These are phyloP conservation scores for Hypericum perforatum DNA, from an alignment of 345 rosid species.

Conservation along the genomic window DNA sequence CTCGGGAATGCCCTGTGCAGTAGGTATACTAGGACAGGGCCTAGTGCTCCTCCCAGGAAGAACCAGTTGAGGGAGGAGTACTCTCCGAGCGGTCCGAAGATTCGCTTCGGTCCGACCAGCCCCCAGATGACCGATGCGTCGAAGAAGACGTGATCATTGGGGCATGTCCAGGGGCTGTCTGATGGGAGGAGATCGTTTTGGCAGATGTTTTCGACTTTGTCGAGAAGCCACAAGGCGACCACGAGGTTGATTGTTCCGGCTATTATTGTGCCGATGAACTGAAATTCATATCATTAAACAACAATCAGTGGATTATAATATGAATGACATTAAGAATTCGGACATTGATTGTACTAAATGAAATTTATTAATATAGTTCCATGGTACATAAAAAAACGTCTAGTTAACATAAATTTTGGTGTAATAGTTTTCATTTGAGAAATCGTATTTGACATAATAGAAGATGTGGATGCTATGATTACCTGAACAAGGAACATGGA, in stretches of 20 bases:
- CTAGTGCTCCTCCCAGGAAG: constrained; percentile 26
- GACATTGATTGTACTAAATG: too few relatives aligned
- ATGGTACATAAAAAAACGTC: too few relatives aligned
- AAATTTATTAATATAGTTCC: too few relatives aligned
- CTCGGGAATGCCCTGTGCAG: constrained; percentile 22
- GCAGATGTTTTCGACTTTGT: constrained; percentile 18
- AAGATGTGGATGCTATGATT: not conserved
- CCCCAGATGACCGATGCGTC: constrained; percentile 37
- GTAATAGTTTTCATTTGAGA: too few relatives aligned
- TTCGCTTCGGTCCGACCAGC: constrained; percentile 24
- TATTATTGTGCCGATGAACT: constrained; percentile 30
- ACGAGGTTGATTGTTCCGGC: constrained; percentile 26
- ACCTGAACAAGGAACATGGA: constrained; percentile 38
- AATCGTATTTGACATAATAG: too few relatives aligned
- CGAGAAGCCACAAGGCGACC: constrained; percentile 33
- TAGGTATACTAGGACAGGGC: constrained; percentile 20
- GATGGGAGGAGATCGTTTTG: constrained; percentile 13
- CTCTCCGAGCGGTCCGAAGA: constrained; percentile 23
- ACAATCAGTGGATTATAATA: too few relatives aligned
- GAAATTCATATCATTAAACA: not conserved
- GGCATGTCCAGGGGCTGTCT: constrained; percentile 31
- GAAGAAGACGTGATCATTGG: constrained; percentile 22
- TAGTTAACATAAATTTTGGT: too few relatives aligned
- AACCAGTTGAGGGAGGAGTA: constrained; percentile 29
- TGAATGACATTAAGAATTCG: too few relatives aligned